Evolutionary conservation across 495 filamentous ascomycete species (phyloP), one percentile per base, ranked within the genome.

Genomic region (Mycothermus thermophilus): DNA sequence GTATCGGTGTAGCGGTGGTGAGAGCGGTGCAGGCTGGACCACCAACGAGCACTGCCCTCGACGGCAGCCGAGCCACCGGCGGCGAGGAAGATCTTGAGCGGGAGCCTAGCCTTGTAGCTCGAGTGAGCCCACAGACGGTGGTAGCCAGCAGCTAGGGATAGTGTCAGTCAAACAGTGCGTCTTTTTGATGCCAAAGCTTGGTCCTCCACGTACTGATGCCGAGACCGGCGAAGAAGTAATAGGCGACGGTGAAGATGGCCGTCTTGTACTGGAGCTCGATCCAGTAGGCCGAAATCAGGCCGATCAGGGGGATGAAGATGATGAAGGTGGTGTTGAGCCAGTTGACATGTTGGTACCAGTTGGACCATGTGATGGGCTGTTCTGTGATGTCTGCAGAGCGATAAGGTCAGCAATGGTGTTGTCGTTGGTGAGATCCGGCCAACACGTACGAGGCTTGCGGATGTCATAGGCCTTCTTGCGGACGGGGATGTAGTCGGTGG

Each of bases 1-100:
- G 92, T 99, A 50, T 96, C 92, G 69, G 92, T 97, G 57, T 94
- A 96, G 46, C 92, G 80, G 69, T 99, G 92, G 63, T 99, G 92
- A 48, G 92, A 84, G 40, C 92, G 81, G 69, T 97, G 92, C 55
- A 84, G 85, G 43, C 84, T 77, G 41, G 84, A 78, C 92, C 92
- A 99, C 92, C 92, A 99, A 47, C 92, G 70, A 51, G 94, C 82
- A 32, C 84, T 93, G 38, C 92, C 92, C 52, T 99, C 82, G 34
- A 96, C 92, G 34, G 88, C 88, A 62, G 90, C 92, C 55, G 83
- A 86, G 42, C 92, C 92, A 48, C 82, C 78, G 38, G 77, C 78
- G 38, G 92, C 92, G 44, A 96, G 74, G 71, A 85, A 93, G 58
- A 96, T 79, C 60, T 83, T 81, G 30, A 99, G 72, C 22, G 86